These are phyloP conservation scores for Didymella pinodella DNA, from an alignment of 2,329 filamentous ascomycete species.

Conservation along the genomic window DNA sequence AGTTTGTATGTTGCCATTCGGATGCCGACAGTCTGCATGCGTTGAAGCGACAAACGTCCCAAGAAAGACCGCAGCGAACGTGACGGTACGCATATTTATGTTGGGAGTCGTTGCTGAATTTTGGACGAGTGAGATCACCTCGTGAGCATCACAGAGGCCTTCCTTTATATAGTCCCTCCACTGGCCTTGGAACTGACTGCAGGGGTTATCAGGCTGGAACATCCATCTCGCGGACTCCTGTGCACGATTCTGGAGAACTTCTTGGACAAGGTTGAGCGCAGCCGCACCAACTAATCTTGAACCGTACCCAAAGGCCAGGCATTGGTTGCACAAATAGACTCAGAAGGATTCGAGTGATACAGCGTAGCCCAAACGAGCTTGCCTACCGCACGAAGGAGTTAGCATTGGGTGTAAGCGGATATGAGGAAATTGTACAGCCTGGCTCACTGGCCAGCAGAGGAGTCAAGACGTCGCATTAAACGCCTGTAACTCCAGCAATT, in stretches of 20 bases:
- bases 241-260: neutral
- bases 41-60: neutral
- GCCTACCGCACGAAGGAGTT: neutral
- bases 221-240: neutral
- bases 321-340: neutral
- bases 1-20: constrained; percentile 12
- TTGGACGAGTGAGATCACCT: neutral
- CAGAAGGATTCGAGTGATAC: neutral
- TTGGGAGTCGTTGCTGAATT: neutral
- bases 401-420: constrained; percentile 1
- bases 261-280: neutral
- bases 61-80: neutral
- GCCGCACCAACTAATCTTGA: neutral
- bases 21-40: constrained; percentile 11
- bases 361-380: neutral
- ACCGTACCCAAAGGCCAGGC: neutral
- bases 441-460: neutral
- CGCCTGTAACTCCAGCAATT: neutral
- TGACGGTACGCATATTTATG: neutral
- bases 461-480: neutral
- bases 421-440: neutral
- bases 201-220: neutral
- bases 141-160: neutral
- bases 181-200: neutral
- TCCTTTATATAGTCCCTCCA: neutral